These are phyloP conservation scores for Globisporangium spinosum DNA, from an alignment of 352 stramenopile species.

Conservation along the genomic window DNA sequence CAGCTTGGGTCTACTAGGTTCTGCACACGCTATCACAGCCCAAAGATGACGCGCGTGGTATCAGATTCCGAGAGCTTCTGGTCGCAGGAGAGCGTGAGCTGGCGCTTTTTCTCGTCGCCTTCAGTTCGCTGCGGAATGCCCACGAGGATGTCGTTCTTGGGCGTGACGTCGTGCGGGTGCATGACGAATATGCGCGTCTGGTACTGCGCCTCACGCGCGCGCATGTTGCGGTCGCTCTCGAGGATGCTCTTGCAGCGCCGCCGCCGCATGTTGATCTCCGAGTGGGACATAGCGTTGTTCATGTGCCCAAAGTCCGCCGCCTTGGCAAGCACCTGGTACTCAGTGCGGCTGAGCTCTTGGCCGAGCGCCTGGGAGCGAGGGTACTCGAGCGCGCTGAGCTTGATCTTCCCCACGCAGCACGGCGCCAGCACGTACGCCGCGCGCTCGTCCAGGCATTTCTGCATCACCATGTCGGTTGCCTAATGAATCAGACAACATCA, in stretches of 20 bases:
- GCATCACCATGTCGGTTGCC: conserved; percentile 78
- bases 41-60: conserved; percentile 15
- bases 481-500: conserved; percentile 1
- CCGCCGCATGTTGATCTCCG: conserved; percentile 44
- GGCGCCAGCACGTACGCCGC: conserved; percentile 75
- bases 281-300: conserved; percentile 36
- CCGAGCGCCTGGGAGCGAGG: conserved; percentile 49
- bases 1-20: background rate
- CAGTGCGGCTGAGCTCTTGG: conserved; percentile 40
- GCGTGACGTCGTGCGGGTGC: conserved; percentile 60
- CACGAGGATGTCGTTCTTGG: conserved; percentile 84
- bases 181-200: conserved; percentile 77
- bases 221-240: conserved; percentile 72
- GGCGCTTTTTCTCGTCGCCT: conserved; percentile 1
- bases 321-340: conserved; percentile 78
- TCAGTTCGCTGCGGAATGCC: conserved; percentile 37
- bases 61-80: conserved; percentile 14
- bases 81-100: conserved; percentile 32
- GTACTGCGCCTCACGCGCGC: conserved; percentile 52
- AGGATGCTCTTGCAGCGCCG: conserved; percentile 79
- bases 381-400: conserved; percentile 55
- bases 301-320: conserved; percentile 74
- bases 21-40: background rate
- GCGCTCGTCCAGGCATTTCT: conserved; percentile 56
- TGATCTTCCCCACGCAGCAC: conserved; percentile 83